Base-by-base conservation (phyloP, 1,284 basidiomycete genomes). In the Xerocomus tenax region DNA sequence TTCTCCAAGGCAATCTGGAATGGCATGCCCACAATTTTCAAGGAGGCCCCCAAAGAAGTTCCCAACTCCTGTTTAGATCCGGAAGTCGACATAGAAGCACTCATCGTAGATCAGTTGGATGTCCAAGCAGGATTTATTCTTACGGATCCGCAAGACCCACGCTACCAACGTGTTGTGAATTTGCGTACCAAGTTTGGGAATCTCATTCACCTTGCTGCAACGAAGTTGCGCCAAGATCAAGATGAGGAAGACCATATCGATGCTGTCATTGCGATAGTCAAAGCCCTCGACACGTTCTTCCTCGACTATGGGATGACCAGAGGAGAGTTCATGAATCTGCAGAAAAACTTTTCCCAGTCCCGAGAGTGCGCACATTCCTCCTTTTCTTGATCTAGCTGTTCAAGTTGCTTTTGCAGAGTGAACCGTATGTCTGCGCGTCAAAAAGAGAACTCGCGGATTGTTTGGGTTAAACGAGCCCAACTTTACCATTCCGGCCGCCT, bases 191-290 rank as follows among this genome's bases (percentile, higher is more conserved):
- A 82, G 13, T 86, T 87, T 54, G 92, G 90, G 3, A 69, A 80
- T 38, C 70, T 90, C 15, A 69, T 91, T 28, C 78, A 87, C 55
- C 71, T 72, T 15, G 91, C 92, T 1, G 83, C 91, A 3, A 71
- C 68, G 15, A 75, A 78, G n/a, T 69, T 92, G 49, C 76, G 76
- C 41, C 72, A 75, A 57, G 75, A 76, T 40, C 66, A 76, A 56
- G 55, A 74, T 57, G 69, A 74, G 48, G 93, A 96, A 68, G 92
- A 94, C 65, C 93, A 95, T 58, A 92, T 94, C 50, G 96, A 98
- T 65, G 85, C 90, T 9, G 82, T 96, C 54, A 75, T 87, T 28
- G 73, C 74, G 28, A 76, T 88, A 21, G 75, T 78, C 12, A 81
- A 78, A 55, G 81, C 82, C 1, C 82, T 90, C 41, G 87, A 91